Conservation (phyloP, 345 rosid species). For the Boechera stricta region DNA sequence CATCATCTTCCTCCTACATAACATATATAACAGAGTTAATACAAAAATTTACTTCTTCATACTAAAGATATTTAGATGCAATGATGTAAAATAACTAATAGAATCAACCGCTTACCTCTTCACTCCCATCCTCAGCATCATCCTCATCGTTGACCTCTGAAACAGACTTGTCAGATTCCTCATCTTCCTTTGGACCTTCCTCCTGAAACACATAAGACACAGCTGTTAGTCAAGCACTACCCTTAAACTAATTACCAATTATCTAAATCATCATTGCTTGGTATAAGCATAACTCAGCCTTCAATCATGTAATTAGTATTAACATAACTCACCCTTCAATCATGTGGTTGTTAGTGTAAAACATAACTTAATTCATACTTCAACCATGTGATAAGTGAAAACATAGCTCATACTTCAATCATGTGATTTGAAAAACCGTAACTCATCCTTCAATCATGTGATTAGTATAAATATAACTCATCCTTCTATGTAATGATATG, state of each 20-base stretch:
- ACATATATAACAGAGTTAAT: neutral
- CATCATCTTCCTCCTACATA: constrained; percentile 78
- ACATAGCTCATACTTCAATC: neutral
- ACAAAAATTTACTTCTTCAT: neutral
- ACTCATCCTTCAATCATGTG: neutral
- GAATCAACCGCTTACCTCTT: constrained; percentile 53
- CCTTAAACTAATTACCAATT: neutral
- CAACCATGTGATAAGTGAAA: neutral
- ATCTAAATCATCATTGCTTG: neutral
- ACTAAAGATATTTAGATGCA: neutral
- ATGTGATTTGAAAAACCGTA: neutral
- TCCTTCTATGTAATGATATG: neutral
- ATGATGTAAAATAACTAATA: neutral
- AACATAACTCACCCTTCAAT: neutral
- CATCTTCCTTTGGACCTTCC: constrained; percentile 79
- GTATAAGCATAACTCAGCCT: neutral
- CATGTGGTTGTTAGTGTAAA: no score
- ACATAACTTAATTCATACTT: neutral
- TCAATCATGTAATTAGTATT: neutral
- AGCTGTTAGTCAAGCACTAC: neutral
- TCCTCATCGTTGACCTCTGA: constrained; percentile 94
- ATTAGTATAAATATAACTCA: neutral
- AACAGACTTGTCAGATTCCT: constrained; percentile 90
- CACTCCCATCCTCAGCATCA: constrained; percentile 81
- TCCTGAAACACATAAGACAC: constrained; percentile 49